Evolutionary conservation across 176 grass and related monocot species (phyloP).

Genomic region (Avena insularis): DNA sequence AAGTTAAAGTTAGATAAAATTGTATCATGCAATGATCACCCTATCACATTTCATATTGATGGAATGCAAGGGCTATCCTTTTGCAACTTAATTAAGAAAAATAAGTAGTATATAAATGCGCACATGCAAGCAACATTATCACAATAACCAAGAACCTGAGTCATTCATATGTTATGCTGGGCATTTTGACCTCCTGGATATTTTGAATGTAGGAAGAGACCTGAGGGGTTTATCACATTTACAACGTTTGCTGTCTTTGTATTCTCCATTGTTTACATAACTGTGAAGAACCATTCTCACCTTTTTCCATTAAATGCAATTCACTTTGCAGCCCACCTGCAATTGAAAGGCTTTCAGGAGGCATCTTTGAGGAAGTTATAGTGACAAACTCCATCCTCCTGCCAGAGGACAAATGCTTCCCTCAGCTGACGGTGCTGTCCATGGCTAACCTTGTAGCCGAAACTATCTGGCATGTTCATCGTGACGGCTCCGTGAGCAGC

Average conservation of each 20-base stretch:
- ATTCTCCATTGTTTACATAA: constrained; percentile 10
- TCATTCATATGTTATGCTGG: not conserved
- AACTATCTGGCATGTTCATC: constrained; percentile 87
- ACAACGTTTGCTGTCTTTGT: not conserved
- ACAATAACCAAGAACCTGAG: not conserved
- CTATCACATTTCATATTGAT: not conserved
- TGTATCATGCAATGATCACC: not conserved
- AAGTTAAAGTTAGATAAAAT: not conserved
- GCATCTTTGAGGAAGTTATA: constrained; percentile 89
- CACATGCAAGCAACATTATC: not conserved
- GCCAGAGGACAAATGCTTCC: constrained; percentile 64
- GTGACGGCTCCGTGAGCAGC: constrained; percentile 74
- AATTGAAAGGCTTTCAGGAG: constrained; percentile 81
- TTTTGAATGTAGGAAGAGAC: not conserved
- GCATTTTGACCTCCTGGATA: not conserved
- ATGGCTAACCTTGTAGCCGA: constrained; percentile 93
- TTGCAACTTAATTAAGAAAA: constrained; percentile 2
- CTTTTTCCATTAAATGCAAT: constrained; percentile 3
- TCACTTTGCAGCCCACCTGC: constrained; percentile 72
- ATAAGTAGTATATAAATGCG: not conserved
- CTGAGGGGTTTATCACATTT: not conserved
- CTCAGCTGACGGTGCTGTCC: constrained; percentile 84
- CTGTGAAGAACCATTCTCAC: too few relatives aligned
- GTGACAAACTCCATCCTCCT: constrained; percentile 87
- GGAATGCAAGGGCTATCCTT: not conserved